Percentiles rank a stretch among this genome's conserved stretches.
Conservation (phyloP, 2,329 filamentous ascomycete species). For the Alternaria metachromatica region DNA sequence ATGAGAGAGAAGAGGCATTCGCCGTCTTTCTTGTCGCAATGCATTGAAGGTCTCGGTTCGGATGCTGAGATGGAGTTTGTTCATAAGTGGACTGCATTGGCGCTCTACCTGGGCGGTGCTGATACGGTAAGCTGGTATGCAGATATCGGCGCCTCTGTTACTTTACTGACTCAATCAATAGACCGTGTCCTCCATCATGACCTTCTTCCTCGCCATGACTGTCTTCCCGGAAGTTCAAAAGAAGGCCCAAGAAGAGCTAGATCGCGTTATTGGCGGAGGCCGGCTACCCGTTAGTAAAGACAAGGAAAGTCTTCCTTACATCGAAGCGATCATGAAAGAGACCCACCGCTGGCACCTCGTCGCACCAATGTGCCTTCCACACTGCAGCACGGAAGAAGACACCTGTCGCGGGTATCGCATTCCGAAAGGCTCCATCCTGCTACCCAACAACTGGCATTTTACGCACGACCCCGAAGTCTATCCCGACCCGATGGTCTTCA, state of each 20-base stretch:
- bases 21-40: constrained; percentile 51
- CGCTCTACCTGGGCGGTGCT: constrained; percentile 54
- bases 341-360: constrained; percentile 53
- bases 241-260: constrained; percentile 57
- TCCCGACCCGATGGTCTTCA: constrained; percentile 48
- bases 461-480: constrained; percentile 50
- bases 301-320: constrained; percentile 49
- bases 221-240: constrained; percentile 56
- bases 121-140: constrained; percentile 42
- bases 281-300: constrained; percentile 59
- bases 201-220: constrained; percentile 61
- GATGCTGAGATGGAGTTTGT: constrained; percentile 42
- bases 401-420: constrained; percentile 49
- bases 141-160: neutral
- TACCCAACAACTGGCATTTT: constrained; percentile 51
- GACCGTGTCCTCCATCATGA: constrained; percentile 51
- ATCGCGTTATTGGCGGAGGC: constrained; percentile 54
- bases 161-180: constrained; percentile 11
- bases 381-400: constrained; percentile 43
- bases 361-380: constrained; percentile 40
- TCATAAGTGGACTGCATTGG: constrained; percentile 52
- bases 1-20: constrained; percentile 40
- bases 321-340: constrained; percentile 43
- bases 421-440: constrained; percentile 48
- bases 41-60: constrained; percentile 40